Evolutionary conservation across 164 flowering plant genomes (phyloP).

Genomic region (Liquidambar formosana): DNA sequence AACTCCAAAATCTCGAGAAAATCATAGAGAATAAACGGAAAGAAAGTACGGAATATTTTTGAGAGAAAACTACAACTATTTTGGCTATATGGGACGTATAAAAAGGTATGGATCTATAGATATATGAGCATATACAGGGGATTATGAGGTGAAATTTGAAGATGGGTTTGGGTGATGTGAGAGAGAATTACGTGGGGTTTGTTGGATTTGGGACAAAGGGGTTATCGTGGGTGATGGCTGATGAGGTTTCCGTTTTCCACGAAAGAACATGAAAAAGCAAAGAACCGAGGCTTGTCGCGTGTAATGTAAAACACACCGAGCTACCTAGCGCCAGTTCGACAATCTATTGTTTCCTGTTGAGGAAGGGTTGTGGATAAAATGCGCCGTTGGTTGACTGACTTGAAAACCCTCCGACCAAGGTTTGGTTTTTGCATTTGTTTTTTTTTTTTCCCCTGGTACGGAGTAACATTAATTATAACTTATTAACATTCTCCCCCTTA

Average conservation of each 20-base stretch:
- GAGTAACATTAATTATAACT: no score
- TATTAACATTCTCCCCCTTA: no score
- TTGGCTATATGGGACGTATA: neutral
- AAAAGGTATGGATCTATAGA: neutral
- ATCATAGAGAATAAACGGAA: neutral
- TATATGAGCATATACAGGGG: neutral
- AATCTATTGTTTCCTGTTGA: no score
- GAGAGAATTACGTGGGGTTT: slow-evolving; percentile 20
- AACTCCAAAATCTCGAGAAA: neutral
- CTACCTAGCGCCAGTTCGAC: no score
- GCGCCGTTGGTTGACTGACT: no score
- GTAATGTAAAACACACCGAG: no score
- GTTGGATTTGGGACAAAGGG: slow-evolving; percentile 10
- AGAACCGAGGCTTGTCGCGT: no score
- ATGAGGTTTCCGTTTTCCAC: neutral
- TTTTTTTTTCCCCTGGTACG: no score
- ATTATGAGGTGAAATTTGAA: slow-evolving; percentile 18
- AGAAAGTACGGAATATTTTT: neutral
- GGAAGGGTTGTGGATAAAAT: no score
- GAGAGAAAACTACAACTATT: no score
- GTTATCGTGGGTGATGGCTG: neutral
- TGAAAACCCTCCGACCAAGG: no score
- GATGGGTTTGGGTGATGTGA: slow-evolving; percentile 13
- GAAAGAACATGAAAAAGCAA: neutral
- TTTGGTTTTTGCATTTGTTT: no score